Evolutionary conservation across 2,329 filamentous ascomycete genomes (phyloP).

Genomic region (Cladosporium sp.): DNA sequence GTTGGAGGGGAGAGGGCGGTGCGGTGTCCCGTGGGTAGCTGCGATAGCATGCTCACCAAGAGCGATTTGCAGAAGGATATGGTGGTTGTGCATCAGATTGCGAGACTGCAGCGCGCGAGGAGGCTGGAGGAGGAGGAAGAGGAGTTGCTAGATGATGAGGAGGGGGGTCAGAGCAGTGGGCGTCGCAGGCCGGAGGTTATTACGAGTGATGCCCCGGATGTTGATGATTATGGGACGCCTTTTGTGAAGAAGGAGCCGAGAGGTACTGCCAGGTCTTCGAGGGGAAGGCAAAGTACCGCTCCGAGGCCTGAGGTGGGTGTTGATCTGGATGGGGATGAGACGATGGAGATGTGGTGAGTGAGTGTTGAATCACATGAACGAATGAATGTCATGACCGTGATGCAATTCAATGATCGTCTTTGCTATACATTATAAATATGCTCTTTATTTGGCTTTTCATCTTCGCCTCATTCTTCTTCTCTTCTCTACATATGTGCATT

Average conservation of each 20-base stretch:
- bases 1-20: slow-evolving; percentile 31
- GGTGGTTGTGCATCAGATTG: slow-evolving; percentile 55
- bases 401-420: too few relatives aligned
- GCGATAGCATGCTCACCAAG: slow-evolving; percentile 50
- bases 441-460: too few relatives aligned
- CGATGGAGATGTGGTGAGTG: slow-evolving; percentile 11
- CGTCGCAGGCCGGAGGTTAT: slow-evolving; percentile 27
- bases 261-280: not conserved
- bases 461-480: too few relatives aligned
- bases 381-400: too few relatives aligned
- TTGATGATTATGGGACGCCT: slow-evolving; percentile 19
- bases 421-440: too few relatives aligned
- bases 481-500: too few relatives aligned
- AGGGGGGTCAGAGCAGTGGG: slow-evolving; percentile 24
- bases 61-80: slow-evolving; percentile 56
- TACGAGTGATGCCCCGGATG: slow-evolving; percentile 23
- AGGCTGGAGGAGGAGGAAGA: slow-evolving; percentile 44
- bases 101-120: slow-evolving; percentile 48
- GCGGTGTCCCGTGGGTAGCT: slow-evolving; percentile 64
- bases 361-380: too few relatives aligned
- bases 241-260: slow-evolving; percentile 16
- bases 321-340: slow-evolving; percentile 13
- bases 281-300: slow-evolving; percentile 1
- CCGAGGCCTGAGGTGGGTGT: slow-evolving; percentile 10
- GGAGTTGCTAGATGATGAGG: slow-evolving; percentile 28